Evolutionary conservation across 1,284 basidiomycete genomes (phyloP).

Genomic region (Apiotrichum montevideense): DNA sequence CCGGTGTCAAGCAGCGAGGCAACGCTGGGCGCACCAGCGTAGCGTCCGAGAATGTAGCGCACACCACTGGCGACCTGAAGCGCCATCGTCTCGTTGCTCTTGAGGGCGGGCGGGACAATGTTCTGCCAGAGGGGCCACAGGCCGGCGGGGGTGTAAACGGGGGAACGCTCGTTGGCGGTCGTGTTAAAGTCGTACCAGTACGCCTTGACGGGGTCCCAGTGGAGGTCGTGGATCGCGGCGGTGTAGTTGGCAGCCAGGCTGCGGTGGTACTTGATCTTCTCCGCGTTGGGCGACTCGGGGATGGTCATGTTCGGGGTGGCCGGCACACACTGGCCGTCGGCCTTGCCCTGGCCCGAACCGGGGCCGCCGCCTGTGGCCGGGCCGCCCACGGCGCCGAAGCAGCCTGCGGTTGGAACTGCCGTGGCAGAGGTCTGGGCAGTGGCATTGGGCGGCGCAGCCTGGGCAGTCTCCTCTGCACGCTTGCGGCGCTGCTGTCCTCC

Average conservation of each 20-base stretch:
- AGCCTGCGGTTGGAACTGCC: neutral
- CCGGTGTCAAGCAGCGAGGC: constrained; percentile 69
- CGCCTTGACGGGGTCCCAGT: constrained; percentile 74
- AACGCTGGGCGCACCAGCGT: constrained; percentile 66
- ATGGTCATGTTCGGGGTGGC: neutral
- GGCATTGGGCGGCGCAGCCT: neutral
- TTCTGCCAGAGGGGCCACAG: constrained; percentile 84
- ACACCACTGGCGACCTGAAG: constrained; percentile 67
- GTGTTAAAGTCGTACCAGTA: constrained; percentile 71
- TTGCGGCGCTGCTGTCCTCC: no score
- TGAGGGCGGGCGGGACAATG: constrained; percentile 68
- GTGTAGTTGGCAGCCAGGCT: constrained; percentile 57
- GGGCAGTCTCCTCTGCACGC: no score
- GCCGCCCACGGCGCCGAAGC: neutral
- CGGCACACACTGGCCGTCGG: neutral
- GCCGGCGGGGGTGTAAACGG: constrained; percentile 62
- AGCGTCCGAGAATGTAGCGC: constrained; percentile 70
- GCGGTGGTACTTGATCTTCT: constrained; percentile 53
- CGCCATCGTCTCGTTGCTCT: constrained; percentile 53
- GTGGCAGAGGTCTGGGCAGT: neutral
- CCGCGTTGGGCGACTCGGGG: constrained; percentile 1
- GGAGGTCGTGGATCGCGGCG: constrained; percentile 70
- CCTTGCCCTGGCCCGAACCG: neutral
- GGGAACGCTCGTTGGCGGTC: constrained; percentile 58
- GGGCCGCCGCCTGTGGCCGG: neutral